Base-by-base conservation (phyloP, 176 grass and related monocot species). In the Oryza rufipogon region DNA sequence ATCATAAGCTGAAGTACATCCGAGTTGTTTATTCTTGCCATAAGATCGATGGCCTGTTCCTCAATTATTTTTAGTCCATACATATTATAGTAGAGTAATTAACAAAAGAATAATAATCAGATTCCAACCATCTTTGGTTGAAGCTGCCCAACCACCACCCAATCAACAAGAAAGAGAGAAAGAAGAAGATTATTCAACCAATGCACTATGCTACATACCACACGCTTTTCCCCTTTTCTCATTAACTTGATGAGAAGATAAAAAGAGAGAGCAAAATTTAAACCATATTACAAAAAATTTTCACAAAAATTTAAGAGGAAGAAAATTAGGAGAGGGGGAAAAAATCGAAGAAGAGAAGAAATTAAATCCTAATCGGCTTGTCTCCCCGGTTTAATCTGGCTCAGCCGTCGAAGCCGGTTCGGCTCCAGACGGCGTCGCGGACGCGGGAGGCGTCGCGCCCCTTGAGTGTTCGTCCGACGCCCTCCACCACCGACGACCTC, bases 371-470 rank as follows among this genome's bases (percentile, higher is more conserved):
- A n/a, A 49, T 45, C 33, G 17, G 64, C 41, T 39, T 39, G 13
- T 60, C 16, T 16, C 38, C 61, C 25, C 38, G 6, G 77, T 28
- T 14, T 7, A 33, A 32, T 32, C 30, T 32, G 44, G 16, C 34
- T 63, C 12, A 23, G 2, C 95, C 95, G 67, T 89, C 91, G 86
- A 98, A 98, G 4, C 96, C 93, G 12, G 91, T 98, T 63, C 87
- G 91, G 82, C 86, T 98, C 96, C 96, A 98, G 74, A 98, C 96
- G 15, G 93, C 96, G 66, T 98, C 93, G 72, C 93, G 92, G 44
- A 98, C 96, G 73, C 96, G 89, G 16, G 91, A 91, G 70, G 94
- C 86, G 86, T 98, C 96, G 4, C 96, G 87, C 45, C 96, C 96
- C 74, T 98, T 98, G 17, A 98, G 88, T 75, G 96, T 98, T 69